A percentile compares a stretch with the other conserved stretches of the same genome.
Conservation (phyloP, 257 asterid genomes). For the Plantago elongata region DNA sequence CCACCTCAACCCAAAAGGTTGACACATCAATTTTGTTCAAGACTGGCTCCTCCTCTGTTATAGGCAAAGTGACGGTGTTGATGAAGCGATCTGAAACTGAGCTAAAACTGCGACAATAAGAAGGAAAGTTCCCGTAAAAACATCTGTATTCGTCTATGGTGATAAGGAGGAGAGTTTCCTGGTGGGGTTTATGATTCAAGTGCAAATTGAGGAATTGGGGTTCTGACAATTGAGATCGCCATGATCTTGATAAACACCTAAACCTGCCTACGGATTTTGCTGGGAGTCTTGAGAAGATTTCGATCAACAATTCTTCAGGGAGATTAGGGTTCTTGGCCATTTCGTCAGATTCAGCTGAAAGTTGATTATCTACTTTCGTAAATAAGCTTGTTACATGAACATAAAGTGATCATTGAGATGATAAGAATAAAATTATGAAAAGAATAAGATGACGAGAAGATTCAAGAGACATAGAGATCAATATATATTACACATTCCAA, state of each 20-base stretch:
- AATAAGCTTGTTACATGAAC: too few species aligned
- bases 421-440: too few species aligned
- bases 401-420: too few species aligned
- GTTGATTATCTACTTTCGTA: too few species aligned
- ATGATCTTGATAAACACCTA: not conserved
- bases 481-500: too few species aligned
- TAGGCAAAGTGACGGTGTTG: not conserved
- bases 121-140: too few species aligned
- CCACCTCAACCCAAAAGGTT: not conserved
- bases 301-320: not conserved
- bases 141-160: too few species aligned
- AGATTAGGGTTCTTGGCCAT: slow-evolving; percentile 8
- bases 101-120: too few species aligned
- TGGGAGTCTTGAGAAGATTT: not conserved
- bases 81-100: not conserved
- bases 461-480: too few species aligned
- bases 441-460: too few species aligned
- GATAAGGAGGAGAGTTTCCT: too few species aligned
- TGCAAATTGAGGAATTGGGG: not conserved
- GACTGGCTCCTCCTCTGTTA: not conserved
- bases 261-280: not conserved
- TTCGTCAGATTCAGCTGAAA: not conserved
- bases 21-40: too few species aligned
- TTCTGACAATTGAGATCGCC: not conserved
- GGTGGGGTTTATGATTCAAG: not conserved